Evolutionary conservation across 2,329 filamentous ascomycete genomes (phyloP).

Genomic region (Penicillium concentricum): DNA sequence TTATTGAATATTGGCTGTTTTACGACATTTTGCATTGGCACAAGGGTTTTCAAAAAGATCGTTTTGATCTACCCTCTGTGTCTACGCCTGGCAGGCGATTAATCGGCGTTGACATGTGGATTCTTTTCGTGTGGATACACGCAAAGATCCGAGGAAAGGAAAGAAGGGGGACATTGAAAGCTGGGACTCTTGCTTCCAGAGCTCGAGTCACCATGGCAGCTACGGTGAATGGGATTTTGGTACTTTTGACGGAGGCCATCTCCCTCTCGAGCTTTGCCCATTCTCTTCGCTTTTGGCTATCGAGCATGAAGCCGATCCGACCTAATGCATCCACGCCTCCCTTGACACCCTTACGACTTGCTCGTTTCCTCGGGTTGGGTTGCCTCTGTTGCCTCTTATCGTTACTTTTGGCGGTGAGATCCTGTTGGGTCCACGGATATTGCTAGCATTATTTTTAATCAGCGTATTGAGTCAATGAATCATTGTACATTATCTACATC

Average conservation of each 20-base stretch:
- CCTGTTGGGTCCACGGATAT: slow-evolving; percentile 11
- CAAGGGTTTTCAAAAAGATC: slow-evolving; percentile 12
- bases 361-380: neutral
- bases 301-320: slow-evolving; percentile 15
- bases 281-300: slow-evolving; percentile 16
- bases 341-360: neutral
- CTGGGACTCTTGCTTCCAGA: neutral
- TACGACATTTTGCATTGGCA: slow-evolving; percentile 35
- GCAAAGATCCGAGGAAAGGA: slow-evolving; percentile 1
- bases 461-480: slow-evolving; percentile 23
- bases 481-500: slow-evolving; percentile 21
- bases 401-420: neutral
- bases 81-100: slow-evolving; percentile 19
- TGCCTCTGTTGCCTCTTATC: neutral
- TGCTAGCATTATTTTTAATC: slow-evolving; percentile 25
- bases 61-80: slow-evolving; percentile 9
- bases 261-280: slow-evolving; percentile 2
- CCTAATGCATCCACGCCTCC: neutral
- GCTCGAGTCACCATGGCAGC: slow-evolving; percentile 9
- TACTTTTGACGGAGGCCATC: slow-evolving; percentile 19
- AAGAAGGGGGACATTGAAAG: neutral
- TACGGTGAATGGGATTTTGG: slow-evolving; percentile 1
- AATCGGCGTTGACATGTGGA: slow-evolving; percentile 10
- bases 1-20: slow-evolving; percentile 26
- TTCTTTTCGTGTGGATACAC: neutral